Evolutionary conservation across 768 basidiomycete genomes (phyloP), one percentile per base, ranked within the genome.

Genomic region (Holtermannia corniformis): DNA sequence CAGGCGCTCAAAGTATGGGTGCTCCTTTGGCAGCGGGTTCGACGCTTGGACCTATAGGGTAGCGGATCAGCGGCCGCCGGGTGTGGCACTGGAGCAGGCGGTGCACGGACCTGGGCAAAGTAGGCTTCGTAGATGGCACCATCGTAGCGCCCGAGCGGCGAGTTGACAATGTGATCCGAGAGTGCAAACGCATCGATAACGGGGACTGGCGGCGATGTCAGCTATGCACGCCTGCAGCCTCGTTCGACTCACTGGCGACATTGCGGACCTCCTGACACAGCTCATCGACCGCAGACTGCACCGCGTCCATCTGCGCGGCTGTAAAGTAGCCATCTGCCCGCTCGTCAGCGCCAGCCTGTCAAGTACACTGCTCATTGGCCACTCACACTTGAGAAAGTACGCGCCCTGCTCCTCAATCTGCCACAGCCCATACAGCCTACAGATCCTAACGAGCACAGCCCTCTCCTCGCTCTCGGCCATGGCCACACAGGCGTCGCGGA

Each of bases 1-100:
- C 41, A 75, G 62, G n/a, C 74, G 60, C 19, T 73, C 71, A 52
- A 76, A 75, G 67, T 76, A 76, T 1, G 75, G 75, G 56, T 74
- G 74, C 14, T 67, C 72, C 47, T 70, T 68, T n/a, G 67, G 67
- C 49, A 67, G 58, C 19, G 75, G 75, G 62, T 76, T 76, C 41
- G 70, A 58, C 13, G 71, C 71, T 52, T 71, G 70, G 28, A 76
- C n/a, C n/a, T n/a, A n/a, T n/a, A n/a, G n/a, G n/a, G n/a, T n/a
- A n/a, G n/a, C n/a, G n/a, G 70, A 50, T 57, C 27, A 2, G 7
- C 13, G 41, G 14, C 3, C 13, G 19, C 21, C 2, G 3, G 22
- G 3, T 13, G 20, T 10, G 32, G 28, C 40, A 41, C 32, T 47
- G 12, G 12, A 16, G 25, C 37, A 57, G n/a, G n/a, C n/a, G n/a